A percentile compares a stretch with the other conserved stretches of the same genome.
phyloP scores from a whole-genome alignment of 192 early-diverging fungal species.

The Gryganskiella cystojenkinii region DNA sequence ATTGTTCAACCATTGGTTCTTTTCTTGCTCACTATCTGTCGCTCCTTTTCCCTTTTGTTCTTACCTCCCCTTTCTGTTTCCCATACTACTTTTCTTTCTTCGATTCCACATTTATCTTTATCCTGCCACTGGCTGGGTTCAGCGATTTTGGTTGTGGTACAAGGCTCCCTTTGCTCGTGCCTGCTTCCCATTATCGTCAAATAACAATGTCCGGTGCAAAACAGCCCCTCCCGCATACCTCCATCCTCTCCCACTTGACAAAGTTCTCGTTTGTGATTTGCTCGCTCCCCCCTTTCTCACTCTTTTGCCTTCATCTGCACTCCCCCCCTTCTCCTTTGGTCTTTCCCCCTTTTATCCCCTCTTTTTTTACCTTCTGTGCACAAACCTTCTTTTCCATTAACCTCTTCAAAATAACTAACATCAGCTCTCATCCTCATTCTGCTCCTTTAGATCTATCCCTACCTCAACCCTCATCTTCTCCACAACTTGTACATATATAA shows the following conservation, averaged over 20 bases:
- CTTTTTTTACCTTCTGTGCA: background rate
- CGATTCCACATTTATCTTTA: too few species aligned
- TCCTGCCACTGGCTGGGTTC: too few species aligned
- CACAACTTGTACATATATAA: slow-evolving; percentile 26
- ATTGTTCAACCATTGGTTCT: slow-evolving; percentile 2
- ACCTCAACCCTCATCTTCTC: background rate
- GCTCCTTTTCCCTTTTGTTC: slow-evolving; percentile 1
- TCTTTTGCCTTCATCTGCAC: too few species aligned
- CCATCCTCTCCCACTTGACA: too few species aligned
- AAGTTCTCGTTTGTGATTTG: too few species aligned
- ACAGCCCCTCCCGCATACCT: too few species aligned
- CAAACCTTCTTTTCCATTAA: background rate
- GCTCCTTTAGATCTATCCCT: slow-evolving; percentile 6
- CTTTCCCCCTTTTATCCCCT: background rate
- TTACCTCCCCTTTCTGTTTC: background rate
- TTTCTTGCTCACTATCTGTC: slow-evolving; percentile 12
- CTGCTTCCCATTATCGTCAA: too few species aligned
- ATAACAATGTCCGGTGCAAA: too few species aligned
- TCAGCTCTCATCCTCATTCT: background rate
- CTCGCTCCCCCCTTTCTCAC: background rate
- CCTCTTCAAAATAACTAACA: background rate
- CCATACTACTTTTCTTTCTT: background rate
- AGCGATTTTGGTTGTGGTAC: too few species aligned
- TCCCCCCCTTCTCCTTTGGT: background rate
- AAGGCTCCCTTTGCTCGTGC: too few species aligned